Base-by-base conservation (phyloP, 345 rosid species). In the Pistacia vera region DNA sequence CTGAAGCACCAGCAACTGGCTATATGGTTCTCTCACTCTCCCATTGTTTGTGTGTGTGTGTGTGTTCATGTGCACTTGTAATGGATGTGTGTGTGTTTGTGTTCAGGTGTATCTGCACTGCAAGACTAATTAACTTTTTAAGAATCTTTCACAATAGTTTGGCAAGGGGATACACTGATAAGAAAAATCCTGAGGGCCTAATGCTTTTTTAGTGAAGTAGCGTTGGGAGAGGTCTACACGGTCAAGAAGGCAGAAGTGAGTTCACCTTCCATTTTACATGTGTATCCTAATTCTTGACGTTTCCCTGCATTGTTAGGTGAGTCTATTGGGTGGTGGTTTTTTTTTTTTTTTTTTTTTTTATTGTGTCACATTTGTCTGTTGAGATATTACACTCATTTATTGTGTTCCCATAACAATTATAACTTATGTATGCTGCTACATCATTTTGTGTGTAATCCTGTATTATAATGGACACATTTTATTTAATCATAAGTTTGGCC, bases 1-100 rank as follows among this genome's bases (percentile, higher is more conserved):
- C 97, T 9, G 99, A 96, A 91, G 98, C 97, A 81, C 99, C 99
- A 41, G 93, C 98, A 57, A 96, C 98, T 73, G 97, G 99, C 69
- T 96, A 96, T 87, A 96, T 96, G 97, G 98, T 96, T 77, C 82
- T 83, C 82, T 79, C 77, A 77, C 83, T 73, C 71, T 72, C 44
- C 6, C 44, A 4, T 5, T 5, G 4, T 36, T 5, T 36, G 41
- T 36, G 41, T 36, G 41, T 36, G 41, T 36, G 3, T 5, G 5
- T 36, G 41, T 36, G 41, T 36, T 3, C 5, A 5, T 36, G 41
- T 36, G 25, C 25, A 25, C 25, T 0, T 25, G 7, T 41, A 8
- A 9, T 41, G 25, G 0, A 25, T 25, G 25, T 25, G 25, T 4
- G 17, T 25, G 65, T 46, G 22, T 64, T 2, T 56, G 61, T 68